These are phyloP conservation scores for Cladosporium cucumerinum DNA, from an alignment of 2,329 filamentous ascomycete genomes.

Conservation along the genomic window DNA sequence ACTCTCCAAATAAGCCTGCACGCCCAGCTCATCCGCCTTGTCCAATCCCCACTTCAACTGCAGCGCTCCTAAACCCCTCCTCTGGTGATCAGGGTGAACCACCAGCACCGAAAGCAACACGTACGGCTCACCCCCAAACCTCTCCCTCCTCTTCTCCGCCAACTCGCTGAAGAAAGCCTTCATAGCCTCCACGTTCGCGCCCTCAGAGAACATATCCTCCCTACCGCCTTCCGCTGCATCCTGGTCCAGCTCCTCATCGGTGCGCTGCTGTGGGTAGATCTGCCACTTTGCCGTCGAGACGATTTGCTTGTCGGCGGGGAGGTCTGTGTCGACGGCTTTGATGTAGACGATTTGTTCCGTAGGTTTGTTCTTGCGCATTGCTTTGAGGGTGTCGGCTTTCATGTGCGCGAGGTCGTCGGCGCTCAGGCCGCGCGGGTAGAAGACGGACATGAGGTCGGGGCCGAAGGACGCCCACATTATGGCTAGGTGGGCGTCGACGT, in stretches of 20 bases:
- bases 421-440: constrained; percentile 31
- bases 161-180: constrained; percentile 25
- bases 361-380: constrained; percentile 12
- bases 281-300: constrained; percentile 34
- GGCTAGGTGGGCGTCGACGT: constrained; percentile 25
- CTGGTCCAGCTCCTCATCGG: constrained; percentile 26
- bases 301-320: constrained; percentile 26
- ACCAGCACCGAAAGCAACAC: constrained; percentile 30
- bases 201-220: constrained; percentile 19
- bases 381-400: constrained; percentile 15
- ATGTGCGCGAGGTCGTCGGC: constrained; percentile 18
- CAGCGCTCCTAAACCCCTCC: constrained; percentile 39
- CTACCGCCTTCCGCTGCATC: constrained; percentile 23
- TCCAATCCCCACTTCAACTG: constrained; percentile 40
- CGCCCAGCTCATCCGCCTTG: constrained; percentile 38
- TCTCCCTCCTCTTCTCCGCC: constrained; percentile 22
- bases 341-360: constrained; percentile 16
- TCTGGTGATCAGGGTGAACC: constrained; percentile 40
- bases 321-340: constrained; percentile 31
- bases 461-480: constrained; percentile 28
- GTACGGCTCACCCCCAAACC: constrained; percentile 28
- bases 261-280: constrained; percentile 27
- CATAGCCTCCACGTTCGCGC: constrained; percentile 20
- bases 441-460: constrained; percentile 28
- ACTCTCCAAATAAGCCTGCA: constrained; percentile 41